These are phyloP conservation scores for Paecilomyces fulvus DNA, from an alignment of 2,329 filamentous ascomycete species.

Conservation along the genomic window DNA sequence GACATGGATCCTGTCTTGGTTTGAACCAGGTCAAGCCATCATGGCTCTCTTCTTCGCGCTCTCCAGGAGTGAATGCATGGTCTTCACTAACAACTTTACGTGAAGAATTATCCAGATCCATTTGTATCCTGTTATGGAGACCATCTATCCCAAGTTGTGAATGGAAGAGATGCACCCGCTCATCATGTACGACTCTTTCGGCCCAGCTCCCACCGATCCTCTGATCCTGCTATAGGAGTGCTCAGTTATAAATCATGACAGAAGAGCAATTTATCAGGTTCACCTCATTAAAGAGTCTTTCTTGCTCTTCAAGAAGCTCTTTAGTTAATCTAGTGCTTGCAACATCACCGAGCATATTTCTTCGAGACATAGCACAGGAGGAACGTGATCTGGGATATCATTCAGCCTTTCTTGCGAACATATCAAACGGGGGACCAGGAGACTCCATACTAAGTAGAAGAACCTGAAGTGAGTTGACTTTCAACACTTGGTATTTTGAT, in stretches of 20 bases:
- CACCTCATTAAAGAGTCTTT: background rate
- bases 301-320: background rate
- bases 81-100: background rate
- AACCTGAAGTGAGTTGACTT: background rate
- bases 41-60: background rate
- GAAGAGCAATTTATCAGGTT: background rate
- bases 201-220: slow-evolving; percentile 6
- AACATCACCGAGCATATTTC: background rate
- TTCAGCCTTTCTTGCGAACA: background rate
- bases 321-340: background rate
- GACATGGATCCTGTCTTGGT: slow-evolving; percentile 2
- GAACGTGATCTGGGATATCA: background rate
- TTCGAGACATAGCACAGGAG: background rate
- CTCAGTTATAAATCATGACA: background rate
- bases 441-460: background rate
- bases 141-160: slow-evolving; percentile 3
- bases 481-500: background rate
- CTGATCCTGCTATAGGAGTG: background rate
- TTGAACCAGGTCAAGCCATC: slow-evolving; percentile 8
- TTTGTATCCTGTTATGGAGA: background rate
- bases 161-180: slow-evolving; percentile 10
- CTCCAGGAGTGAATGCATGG: background rate
- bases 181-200: slow-evolving; percentile 11
- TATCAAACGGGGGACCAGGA: background rate
- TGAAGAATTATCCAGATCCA: background rate